A percentile compares a stretch with the other conserved stretches of the same genome.
phyloP scores from a whole-genome alignment of 2,329 filamentous ascomycete genomes.

The Orbilia quercus region DNA sequence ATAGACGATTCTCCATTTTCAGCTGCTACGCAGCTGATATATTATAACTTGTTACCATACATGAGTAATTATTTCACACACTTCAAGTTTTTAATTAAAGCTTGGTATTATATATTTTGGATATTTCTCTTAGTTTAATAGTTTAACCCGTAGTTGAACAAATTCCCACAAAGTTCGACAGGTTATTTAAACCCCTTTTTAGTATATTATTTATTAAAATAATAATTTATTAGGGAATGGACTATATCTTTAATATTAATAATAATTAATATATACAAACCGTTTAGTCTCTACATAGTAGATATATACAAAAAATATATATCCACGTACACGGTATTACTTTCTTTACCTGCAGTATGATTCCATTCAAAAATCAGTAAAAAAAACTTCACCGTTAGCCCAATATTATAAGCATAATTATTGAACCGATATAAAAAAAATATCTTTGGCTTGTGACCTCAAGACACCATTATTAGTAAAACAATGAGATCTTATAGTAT shows the following conservation, averaged over 20 bases:
- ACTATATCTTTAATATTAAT: conserved; percentile 22
- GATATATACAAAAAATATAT: conserved; percentile 6
- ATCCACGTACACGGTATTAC: conserved; percentile 9
- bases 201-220: conserved; percentile 23
- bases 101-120: conserved; percentile 2
- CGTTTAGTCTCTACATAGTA: conserved; percentile 8
- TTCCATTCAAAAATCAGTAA: conserved; percentile 1
- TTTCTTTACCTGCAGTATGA: conserved; percentile 5
- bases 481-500: neutral
- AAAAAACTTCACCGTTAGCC: conserved; percentile 11
- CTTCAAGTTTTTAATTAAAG: conserved; percentile 4
- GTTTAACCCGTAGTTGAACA: conserved; percentile 8
- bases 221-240: conserved; percentile 13
- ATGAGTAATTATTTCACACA: conserved; percentile 7
- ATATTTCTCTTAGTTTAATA: conserved; percentile 5
- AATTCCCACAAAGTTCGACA: conserved; percentile 12
- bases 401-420: conserved; percentile 11
- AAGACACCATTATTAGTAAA: neutral
- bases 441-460: conserved; percentile 6
- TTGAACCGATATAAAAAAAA: conserved; percentile 6
- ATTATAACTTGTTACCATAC: conserved; percentile 16
- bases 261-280: conserved; percentile 18
- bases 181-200: conserved; percentile 9
- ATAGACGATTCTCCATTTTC: conserved; percentile 13
- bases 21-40: neutral